Percentiles rank a stretch among this genome's conserved stretches.
Conservation (phyloP, 768 basidiomycete genomes). For the Phylloporus sp. region DNA sequence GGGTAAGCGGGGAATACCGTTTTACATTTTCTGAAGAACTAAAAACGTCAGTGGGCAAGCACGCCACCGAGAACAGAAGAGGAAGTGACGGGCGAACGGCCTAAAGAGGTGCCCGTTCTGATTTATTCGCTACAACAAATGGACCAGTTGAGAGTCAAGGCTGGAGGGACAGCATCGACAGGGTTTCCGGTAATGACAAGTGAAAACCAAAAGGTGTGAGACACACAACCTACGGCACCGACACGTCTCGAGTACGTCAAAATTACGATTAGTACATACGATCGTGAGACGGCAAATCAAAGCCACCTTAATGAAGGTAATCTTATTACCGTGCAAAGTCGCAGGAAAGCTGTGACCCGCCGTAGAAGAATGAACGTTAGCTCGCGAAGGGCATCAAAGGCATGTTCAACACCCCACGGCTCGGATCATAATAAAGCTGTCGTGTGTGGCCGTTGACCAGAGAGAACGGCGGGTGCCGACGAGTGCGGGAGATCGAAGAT, state of each 20-base stretch:
- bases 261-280: conserved; percentile 11
- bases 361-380: conserved; percentile 1
- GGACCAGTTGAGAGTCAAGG: conserved; percentile 3
- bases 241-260: conserved; percentile 27
- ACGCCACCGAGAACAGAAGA: conserved; percentile 5
- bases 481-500: conserved; percentile 19
- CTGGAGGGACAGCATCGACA: not conserved
- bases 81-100: conserved; percentile 8
- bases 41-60: conserved; percentile 13
- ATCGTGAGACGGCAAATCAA: conserved; percentile 19
- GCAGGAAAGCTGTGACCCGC: conserved; percentile 4
- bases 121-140: conserved; percentile 5
- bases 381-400: conserved; percentile 10
- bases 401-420: conserved; percentile 6
- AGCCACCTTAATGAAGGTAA: conserved; percentile 19
- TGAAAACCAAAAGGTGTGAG: conserved; percentile 21
- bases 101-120: conserved; percentile 14
- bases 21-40: conserved; percentile 2
- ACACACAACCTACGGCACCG: conserved; percentile 18
- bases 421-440: conserved; percentile 12
- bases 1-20: conserved; percentile 8
- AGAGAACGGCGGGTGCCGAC: conserved; percentile 4
- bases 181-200: conserved; percentile 17
- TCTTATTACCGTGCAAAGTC: conserved; percentile 19
- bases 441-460: not conserved